Conservation (phyloP, 768 basidiomycete species). For the Cubamyces lactineus region DNA sequence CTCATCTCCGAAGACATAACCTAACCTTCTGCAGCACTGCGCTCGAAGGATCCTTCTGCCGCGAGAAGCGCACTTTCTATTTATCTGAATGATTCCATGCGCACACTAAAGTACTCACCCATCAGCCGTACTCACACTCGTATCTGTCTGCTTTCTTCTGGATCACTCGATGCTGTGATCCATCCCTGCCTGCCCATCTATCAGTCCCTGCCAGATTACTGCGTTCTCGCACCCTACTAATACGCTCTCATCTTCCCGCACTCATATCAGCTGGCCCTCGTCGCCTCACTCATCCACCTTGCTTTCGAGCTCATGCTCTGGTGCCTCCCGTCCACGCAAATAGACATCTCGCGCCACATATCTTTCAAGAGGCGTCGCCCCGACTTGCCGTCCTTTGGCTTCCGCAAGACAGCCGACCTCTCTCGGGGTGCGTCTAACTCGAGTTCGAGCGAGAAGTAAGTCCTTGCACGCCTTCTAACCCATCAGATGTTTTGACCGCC, state of each 20-base stretch:
- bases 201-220: constrained; percentile 15
- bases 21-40: background rate
- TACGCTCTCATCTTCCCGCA: constrained; percentile 13
- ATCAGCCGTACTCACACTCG: background rate
- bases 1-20: background rate
- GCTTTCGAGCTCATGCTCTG: constrained; percentile 13
- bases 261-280: constrained; percentile 19
- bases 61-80: background rate
- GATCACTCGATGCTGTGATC: constrained; percentile 19
- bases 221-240: constrained; percentile 7
- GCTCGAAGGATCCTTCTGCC: background rate
- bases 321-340: background rate
- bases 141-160: constrained; percentile 3
- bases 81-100: background rate
- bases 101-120: background rate
- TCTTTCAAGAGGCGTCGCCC: constrained; percentile 13
- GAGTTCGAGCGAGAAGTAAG: constrained; percentile 18
- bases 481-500: background rate
- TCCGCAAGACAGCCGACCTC: background rate
- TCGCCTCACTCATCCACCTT: background rate
- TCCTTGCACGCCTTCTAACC: background rate
- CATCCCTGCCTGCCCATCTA: constrained; percentile 9
- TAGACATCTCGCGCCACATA: constrained; percentile 15
- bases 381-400: constrained; percentile 11
- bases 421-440: constrained; percentile 14